Base-by-base conservation (phyloP, 2,329 filamentous ascomycete genomes). In the Penicillium glabrum region DNA sequence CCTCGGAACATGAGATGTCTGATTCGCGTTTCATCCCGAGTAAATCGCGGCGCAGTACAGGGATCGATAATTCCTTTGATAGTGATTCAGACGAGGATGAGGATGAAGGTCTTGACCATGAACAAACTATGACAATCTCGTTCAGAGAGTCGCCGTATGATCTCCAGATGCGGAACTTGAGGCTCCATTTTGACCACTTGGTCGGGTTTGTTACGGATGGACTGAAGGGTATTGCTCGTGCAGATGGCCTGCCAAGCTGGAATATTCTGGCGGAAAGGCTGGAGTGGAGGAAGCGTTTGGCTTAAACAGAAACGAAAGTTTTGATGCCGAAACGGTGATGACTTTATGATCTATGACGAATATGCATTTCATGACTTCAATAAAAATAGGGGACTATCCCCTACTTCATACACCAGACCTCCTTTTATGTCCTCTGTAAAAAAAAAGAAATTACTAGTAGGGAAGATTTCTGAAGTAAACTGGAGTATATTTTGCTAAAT, bases 191-290 rank as follows among this genome's bases (percentile, higher is more conserved):
- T 65, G 83, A 88, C 54, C 81, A 82, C 44, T 79, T 89, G 47
- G 67, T 92, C 27, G 78, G 82, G 0, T 96, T 96, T 70, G 80
- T 95, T 14, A 82, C 82, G 2, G 86, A 87, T 49, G 91, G 90
- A 0, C 70, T 97, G 61, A 84, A 88, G 53, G 88, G 89, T 10
- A 85, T 95, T 10, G 87, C 90, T 49, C 83, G 92, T 64, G 89
- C 88, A 33, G 88, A 89, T 47, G 86, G 86, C 27, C 86, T 90
- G 75, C 81, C 67, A 68, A 83, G 87, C 69, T 93, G 92, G 89
- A 90, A 95, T 73, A 85, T 89, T 58, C 71, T 96, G 58, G 91
- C 89, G 0, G 91, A 96, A 72, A 89, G 89, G 78, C 73, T 96
- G 45, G 89, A 93, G 50, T 77, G 75, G 75, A 70, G 72, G 51